These are phyloP conservation scores for Curvularia verruculosa DNA, from an alignment of 2,329 filamentous ascomycete species.

Conservation along the genomic window DNA sequence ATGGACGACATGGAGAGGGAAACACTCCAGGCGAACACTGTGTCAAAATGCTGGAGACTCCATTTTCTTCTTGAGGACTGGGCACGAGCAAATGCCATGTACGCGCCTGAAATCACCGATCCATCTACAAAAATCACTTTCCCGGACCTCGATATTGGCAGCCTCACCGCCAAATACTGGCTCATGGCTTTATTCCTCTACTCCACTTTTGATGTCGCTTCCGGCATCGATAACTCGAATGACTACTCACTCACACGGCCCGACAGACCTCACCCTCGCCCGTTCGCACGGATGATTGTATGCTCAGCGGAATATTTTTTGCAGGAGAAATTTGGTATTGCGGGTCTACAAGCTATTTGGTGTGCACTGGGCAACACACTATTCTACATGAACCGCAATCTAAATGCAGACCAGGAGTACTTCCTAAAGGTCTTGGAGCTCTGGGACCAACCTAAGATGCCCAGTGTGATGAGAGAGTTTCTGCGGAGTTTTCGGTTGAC, in stretches of 20 bases:
- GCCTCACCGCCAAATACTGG: slow-evolving; percentile 36
- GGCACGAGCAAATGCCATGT: slow-evolving; percentile 24
- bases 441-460: slow-evolving; percentile 27
- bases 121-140: slow-evolving; percentile 22
- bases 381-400: slow-evolving; percentile 25
- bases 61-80: slow-evolving; percentile 31
- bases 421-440: slow-evolving; percentile 15
- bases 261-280: slow-evolving; percentile 26
- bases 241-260: slow-evolving; percentile 17
- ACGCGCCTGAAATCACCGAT: slow-evolving; percentile 16
- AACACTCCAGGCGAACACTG: slow-evolving; percentile 10
- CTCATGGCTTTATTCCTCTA: slow-evolving; percentile 30
- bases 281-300: slow-evolving; percentile 33
- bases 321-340: slow-evolving; percentile 26
- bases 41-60: slow-evolving; percentile 27
- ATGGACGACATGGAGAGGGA: slow-evolving; percentile 9
- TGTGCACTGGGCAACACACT: slow-evolving; percentile 33
- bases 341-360: slow-evolving; percentile 25
- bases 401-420: slow-evolving; percentile 21
- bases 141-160: slow-evolving; percentile 23
- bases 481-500: slow-evolving; percentile 26
- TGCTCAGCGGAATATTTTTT: slow-evolving; percentile 34
- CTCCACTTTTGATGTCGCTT: slow-evolving; percentile 23
- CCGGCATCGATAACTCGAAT: slow-evolving; percentile 11
- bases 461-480: slow-evolving; percentile 30